These are phyloP conservation scores for Dionaea muscipula DNA, from an alignment of 179 eudicot species.

Conservation along the genomic window DNA sequence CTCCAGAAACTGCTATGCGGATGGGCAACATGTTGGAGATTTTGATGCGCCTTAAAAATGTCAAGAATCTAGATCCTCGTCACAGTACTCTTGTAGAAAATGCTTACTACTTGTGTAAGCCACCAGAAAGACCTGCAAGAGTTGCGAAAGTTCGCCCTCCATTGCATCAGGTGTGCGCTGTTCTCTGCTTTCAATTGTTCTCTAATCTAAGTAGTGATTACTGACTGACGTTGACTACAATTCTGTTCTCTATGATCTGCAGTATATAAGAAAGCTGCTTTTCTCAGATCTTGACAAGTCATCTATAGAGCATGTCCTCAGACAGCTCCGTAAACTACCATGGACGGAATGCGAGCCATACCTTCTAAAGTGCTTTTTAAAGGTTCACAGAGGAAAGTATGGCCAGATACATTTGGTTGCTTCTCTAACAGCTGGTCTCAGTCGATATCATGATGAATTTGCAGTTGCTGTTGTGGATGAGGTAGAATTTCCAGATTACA, in stretches of 20 bases:
- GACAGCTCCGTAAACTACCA: conserved; percentile 94
- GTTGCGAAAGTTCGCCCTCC: conserved; percentile 92
- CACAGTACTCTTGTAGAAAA: conserved; percentile 96
- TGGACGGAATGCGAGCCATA: conserved; percentile 93
- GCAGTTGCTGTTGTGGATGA: conserved; percentile 97
- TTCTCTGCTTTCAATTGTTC: background rate
- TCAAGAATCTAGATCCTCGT: conserved; percentile 96
- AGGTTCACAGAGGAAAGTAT: conserved; percentile 94
- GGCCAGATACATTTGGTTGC: conserved; percentile 96
- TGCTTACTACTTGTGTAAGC: conserved; percentile 95
- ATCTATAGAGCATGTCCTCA: conserved; percentile 86
- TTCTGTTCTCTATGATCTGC: conserved; percentile 25
- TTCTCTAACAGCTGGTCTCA: conserved; percentile 83
- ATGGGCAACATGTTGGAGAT: conserved; percentile 98
- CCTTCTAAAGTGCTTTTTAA: conserved; percentile 81
- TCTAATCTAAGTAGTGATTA: background rate
- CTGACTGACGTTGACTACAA: conserved; percentile 9
- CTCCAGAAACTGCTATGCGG: conserved; percentile 84
- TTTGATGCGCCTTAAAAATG: conserved; percentile 92
- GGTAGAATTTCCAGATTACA: conserved; percentile 30
- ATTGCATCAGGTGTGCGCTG: conserved; percentile 70
- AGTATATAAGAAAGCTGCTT: conserved; percentile 88
- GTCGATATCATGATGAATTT: conserved; percentile 91
- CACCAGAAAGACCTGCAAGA: conserved; percentile 92
- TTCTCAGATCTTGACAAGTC: conserved; percentile 91